Conservation (phyloP, 768 basidiomycete genomes). For the Lentinula boryana region DNA sequence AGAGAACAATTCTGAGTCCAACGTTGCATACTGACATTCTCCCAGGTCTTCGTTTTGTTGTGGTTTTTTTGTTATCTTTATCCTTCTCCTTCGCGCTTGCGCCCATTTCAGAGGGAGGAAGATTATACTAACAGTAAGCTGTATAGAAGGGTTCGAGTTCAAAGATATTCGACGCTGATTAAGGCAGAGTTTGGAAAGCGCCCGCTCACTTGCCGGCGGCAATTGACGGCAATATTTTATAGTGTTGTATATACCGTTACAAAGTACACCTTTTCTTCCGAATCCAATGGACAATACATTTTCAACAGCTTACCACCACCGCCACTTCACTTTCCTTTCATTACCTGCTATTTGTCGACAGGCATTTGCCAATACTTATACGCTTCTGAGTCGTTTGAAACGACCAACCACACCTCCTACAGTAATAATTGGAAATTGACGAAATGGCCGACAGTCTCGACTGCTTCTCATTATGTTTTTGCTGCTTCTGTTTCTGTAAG, state of each 20-base stretch:
- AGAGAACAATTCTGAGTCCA: background rate
- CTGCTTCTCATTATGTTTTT: constrained; percentile 4
- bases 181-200: too few relatives aligned
- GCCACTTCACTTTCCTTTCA: background rate
- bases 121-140: background rate
- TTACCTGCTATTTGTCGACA: background rate
- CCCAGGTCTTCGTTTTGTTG: background rate
- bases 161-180: too few relatives aligned
- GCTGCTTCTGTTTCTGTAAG: constrained; percentile 4
- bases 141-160: too few relatives aligned
- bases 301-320: background rate
- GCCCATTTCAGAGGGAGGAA: background rate
- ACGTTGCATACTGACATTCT: background rate
- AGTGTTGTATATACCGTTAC: too few relatives aligned
- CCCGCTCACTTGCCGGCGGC: too few relatives aligned
- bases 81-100: background rate
- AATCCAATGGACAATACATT: background rate
- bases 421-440: background rate
- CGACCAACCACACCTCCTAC: background rate
- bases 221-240: too few relatives aligned
- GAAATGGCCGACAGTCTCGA: background rate
- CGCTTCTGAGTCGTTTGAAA: background rate
- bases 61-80: background rate
- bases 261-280: too few relatives aligned
- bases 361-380: background rate